These are phyloP conservation scores for Entomortierella lignicola DNA, from an alignment of 192 early-diverging fungal genomes.

Conservation along the genomic window DNA sequence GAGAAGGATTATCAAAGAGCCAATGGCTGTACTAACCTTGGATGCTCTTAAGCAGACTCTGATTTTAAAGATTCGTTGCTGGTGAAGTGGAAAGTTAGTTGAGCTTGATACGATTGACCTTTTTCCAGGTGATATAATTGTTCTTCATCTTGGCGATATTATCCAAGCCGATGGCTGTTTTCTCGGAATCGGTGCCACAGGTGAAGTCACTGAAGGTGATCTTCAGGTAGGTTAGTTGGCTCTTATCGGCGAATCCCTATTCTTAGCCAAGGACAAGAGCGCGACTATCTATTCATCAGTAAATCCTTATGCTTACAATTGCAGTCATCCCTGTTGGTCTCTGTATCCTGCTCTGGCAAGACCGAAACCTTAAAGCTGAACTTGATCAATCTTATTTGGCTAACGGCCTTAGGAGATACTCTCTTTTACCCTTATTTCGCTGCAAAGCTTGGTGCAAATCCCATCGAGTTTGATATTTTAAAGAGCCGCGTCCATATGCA, in stretches of 20 bases:
- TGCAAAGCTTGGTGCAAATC: slow-evolving; percentile 91
- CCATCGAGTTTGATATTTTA: slow-evolving; percentile 86
- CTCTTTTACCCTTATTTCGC: slow-evolving; percentile 85
- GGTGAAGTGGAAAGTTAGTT: slow-evolving; percentile 78
- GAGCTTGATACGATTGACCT: slow-evolving; percentile 81
- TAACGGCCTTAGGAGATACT: slow-evolving; percentile 78
- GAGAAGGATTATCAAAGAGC: slow-evolving; percentile 94
- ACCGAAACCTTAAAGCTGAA: slow-evolving; percentile 94
- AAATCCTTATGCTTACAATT: too few relatives aligned
- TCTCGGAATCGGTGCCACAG: slow-evolving; percentile 78
- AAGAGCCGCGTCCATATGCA: slow-evolving; percentile 59
- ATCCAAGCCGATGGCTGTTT: slow-evolving; percentile 90
- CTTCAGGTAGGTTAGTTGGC: slow-evolving; percentile 93
- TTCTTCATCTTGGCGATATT: slow-evolving; percentile 93
- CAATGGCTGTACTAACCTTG: slow-evolving; percentile 90
- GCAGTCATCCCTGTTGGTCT: slow-evolving; percentile 82
- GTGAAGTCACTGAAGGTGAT: slow-evolving; percentile 80
- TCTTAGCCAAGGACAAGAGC: slow-evolving; percentile 83
- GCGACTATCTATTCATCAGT: slow-evolving; percentile 90
- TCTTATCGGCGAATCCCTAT: slow-evolving; percentile 94
- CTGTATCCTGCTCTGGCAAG: slow-evolving; percentile 87
- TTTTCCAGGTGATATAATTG: slow-evolving; percentile 93
- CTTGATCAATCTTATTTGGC: slow-evolving; percentile 87
- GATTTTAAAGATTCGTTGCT: slow-evolving; percentile 83
- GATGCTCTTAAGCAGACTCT: slow-evolving; percentile 95